A percentile compares a stretch with the other conserved stretches of the same genome.
These are phyloP conservation scores for Pneumocystis wakefieldiae DNA, from an alignment of 1,139 yeast genomes.

Conservation along the genomic window DNA sequence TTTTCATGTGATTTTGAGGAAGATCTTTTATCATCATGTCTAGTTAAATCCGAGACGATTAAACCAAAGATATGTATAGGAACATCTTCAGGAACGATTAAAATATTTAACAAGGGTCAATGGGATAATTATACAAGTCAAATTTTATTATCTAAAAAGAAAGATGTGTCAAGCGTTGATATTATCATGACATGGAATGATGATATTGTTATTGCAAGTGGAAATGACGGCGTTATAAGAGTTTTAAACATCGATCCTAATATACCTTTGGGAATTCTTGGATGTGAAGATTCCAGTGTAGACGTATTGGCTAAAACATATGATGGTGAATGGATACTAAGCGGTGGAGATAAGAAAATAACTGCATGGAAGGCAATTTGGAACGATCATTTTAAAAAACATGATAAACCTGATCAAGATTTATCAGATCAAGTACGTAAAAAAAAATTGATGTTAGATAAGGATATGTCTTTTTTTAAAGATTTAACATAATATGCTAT, in stretches of 20 bases:
- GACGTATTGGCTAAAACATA: slow-evolving; percentile 1
- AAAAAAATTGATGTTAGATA: background rate
- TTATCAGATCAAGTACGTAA: background rate
- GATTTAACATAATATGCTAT: background rate
- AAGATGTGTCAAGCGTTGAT: background rate
- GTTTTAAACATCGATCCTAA: slow-evolving; percentile 4
- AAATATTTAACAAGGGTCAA: slow-evolving; percentile 7
- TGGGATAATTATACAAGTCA: slow-evolving; percentile 9
- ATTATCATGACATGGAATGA: slow-evolving; percentile 1
- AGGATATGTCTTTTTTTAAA: background rate
- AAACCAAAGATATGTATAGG: slow-evolving; percentile 8
- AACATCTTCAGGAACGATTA: slow-evolving; percentile 7
- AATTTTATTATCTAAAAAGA: slow-evolving; percentile 1
- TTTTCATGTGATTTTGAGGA: slow-evolving; percentile 8
- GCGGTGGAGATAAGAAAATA: background rate
- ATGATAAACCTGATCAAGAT: background rate
- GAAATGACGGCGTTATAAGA: slow-evolving; percentile 2
- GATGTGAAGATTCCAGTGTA: background rate
- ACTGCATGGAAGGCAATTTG: background rate
- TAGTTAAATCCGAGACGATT: slow-evolving; percentile 3
- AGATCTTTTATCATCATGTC: slow-evolving; percentile 8
- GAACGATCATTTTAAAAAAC: background rate
- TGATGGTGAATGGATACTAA: background rate
- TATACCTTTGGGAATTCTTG: slow-evolving; percentile 1
- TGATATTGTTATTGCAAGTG: slow-evolving; percentile 1